Evolutionary conservation across 331 rosid species (phyloP).

Genomic region (Pyrus hybrid): DNA sequence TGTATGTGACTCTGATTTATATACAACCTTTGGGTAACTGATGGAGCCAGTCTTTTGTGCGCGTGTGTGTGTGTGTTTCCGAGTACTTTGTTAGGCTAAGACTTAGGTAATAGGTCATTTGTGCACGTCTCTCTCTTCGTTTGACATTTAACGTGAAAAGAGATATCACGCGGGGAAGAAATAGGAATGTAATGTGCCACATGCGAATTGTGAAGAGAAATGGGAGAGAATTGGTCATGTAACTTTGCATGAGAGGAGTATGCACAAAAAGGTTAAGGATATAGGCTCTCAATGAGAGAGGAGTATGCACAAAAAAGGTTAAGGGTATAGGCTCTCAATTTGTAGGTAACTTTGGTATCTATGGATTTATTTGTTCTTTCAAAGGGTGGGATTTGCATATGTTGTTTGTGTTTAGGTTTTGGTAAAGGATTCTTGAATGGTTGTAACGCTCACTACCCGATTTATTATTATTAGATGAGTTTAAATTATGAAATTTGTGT

Average conservation of each 20-base stretch:
- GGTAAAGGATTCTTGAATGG: not conserved
- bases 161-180: not conserved
- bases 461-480: too few relatives aligned
- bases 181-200: not conserved
- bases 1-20: not conserved
- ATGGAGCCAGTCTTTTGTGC: not conserved
- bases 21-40: not conserved
- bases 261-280: not conserved
- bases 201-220: not conserved
- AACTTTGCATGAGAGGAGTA: not conserved
- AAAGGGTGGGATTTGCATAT: not conserved
- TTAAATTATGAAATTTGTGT: too few relatives aligned
- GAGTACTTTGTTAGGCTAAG: not conserved
- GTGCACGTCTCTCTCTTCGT: too few relatives aligned
- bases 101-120: not conserved
- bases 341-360: not conserved
- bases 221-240: not conserved
- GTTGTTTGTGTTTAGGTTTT: not conserved
- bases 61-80: too few relatives aligned
- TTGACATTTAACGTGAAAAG: not conserved
- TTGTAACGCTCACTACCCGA: too few relatives aligned
- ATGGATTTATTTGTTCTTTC: not conserved
- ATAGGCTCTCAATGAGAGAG: not conserved
- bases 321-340: not conserved
- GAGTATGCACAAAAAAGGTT: not conserved